Evolutionary conservation across 2,329 filamentous ascomycete genomes (phyloP).

Genomic region (Fusarium palustre): DNA sequence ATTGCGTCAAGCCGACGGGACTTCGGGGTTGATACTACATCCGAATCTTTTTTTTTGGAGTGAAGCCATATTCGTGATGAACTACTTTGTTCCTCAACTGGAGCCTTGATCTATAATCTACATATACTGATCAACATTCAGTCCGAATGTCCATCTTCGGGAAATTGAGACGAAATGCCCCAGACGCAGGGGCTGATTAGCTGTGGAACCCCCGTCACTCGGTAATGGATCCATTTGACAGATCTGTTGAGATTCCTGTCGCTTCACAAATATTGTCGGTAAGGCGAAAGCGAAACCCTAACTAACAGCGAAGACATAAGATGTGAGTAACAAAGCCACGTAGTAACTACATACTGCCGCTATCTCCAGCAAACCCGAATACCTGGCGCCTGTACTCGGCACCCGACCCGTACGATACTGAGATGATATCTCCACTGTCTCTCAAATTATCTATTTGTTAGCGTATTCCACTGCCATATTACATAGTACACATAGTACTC

Average conservation of each 20-base stretch:
- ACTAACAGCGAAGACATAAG: slow-evolving; percentile 11
- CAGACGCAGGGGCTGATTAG: slow-evolving; percentile 47
- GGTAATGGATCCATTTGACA: slow-evolving; percentile 30
- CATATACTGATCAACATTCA: neutral
- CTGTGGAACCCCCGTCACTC: slow-evolving; percentile 43
- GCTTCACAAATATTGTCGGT: slow-evolving; percentile 19
- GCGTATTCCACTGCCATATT: too few species aligned
- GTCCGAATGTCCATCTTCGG: neutral
- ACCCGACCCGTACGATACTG: neutral
- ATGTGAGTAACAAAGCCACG: slow-evolving; percentile 36
- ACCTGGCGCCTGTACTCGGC: slow-evolving; percentile 21
- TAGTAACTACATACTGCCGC: slow-evolving; percentile 4
- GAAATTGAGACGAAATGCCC: slow-evolving; percentile 29
- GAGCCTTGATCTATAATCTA: neutral
- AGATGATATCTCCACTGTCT: slow-evolving; percentile 13
- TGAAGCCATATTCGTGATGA: neutral
- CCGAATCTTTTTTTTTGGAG: neutral
- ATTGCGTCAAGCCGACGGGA: slow-evolving; percentile 22
- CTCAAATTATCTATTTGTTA: slow-evolving; percentile 4
- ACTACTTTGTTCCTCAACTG: neutral
- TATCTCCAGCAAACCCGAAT: slow-evolving; percentile 15
- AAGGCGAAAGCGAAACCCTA: slow-evolving; percentile 24
- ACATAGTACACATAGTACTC: too few species aligned
- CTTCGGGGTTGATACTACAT: slow-evolving; percentile 1
- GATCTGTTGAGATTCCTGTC: slow-evolving; percentile 40